These are phyloP conservation scores for Rhododendron williamsianum DNA, from an alignment of 148 eudicot species.

Conservation along the genomic window DNA sequence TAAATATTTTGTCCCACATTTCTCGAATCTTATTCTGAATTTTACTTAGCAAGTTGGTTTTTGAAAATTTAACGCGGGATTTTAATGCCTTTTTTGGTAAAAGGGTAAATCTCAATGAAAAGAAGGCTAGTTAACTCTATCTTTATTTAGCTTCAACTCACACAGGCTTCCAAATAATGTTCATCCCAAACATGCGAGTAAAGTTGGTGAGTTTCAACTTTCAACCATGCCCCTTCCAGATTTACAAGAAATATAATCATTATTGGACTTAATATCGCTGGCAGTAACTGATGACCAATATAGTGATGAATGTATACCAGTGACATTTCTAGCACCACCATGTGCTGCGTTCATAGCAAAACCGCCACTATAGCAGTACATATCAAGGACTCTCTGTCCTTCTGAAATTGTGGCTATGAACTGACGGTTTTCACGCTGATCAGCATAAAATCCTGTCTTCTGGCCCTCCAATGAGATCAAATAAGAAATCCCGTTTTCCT, in stretches of 20 bases:
- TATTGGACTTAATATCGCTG: not conserved
- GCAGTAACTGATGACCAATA: slow-evolving; percentile 7
- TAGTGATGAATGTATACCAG: slow-evolving; percentile 36
- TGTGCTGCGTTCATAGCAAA: slow-evolving; percentile 83
- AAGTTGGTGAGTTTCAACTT: not conserved
- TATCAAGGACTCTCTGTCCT: slow-evolving; percentile 73
- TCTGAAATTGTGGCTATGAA: slow-evolving; percentile 62
- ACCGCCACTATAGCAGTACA: slow-evolving; percentile 94
- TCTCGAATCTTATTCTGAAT: not conserved
- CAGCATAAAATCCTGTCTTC: slow-evolving; percentile 95
- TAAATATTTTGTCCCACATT: not conserved
- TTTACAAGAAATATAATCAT: not conserved
- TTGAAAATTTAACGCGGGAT: not conserved
- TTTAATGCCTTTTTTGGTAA: not conserved
- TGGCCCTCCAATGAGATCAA: slow-evolving; percentile 81
- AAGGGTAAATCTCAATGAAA: not conserved
- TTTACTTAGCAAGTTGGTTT: not conserved
- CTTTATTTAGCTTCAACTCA: slow-evolving; percentile 1
- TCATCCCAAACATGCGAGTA: not conserved
- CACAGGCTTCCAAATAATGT: not conserved
- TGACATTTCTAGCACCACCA: slow-evolving; percentile 73
- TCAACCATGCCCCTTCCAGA: not conserved
- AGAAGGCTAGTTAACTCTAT: not conserved
- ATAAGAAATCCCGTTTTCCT: slow-evolving; percentile 71
- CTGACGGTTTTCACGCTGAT: slow-evolving; percentile 93